phyloP scores from a whole-genome alignment of 2,329 filamentous ascomycete genomes.

The Aspergillus fijiensis region DNA sequence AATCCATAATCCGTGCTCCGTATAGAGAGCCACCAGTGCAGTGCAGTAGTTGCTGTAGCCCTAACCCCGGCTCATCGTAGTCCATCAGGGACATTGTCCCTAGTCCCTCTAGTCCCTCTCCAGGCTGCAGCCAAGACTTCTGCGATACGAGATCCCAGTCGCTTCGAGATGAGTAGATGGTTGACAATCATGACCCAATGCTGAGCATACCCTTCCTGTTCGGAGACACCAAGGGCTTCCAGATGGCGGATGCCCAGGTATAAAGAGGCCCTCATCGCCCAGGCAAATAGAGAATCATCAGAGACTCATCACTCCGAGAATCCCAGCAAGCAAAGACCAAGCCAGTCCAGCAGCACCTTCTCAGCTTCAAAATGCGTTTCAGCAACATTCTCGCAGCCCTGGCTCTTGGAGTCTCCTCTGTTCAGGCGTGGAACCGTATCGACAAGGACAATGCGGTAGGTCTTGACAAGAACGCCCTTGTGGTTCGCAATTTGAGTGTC shows the following conservation, averaged over 20 bases:
- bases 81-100: too few species aligned
- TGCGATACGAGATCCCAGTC: neutral
- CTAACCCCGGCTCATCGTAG: neutral
- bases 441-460: slow-evolving; percentile 29
- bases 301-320: neutral
- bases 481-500: too few species aligned
- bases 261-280: neutral
- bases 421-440: slow-evolving; percentile 27
- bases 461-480: neutral
- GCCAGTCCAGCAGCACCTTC: slow-evolving; percentile 27
- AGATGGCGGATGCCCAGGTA: neutral
- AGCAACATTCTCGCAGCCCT: slow-evolving; percentile 20
- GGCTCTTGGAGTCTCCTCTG: slow-evolving; percentile 11
- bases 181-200: slow-evolving; percentile 1
- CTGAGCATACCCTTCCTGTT: neutral
- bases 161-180: neutral
- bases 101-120: neutral
- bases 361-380: slow-evolving; percentile 8
- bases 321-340: neutral
- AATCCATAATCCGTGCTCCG: neutral
- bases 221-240: neutral
- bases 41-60: neutral
- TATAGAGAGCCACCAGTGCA: too few species aligned
- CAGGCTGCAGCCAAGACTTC: neutral
- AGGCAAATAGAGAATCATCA: neutral